A percentile compares a stretch with the other conserved stretches of the same genome.
These are phyloP conservation scores for Areca catechu DNA, from an alignment of 176 grass and related monocot species.

Conservation along the genomic window DNA sequence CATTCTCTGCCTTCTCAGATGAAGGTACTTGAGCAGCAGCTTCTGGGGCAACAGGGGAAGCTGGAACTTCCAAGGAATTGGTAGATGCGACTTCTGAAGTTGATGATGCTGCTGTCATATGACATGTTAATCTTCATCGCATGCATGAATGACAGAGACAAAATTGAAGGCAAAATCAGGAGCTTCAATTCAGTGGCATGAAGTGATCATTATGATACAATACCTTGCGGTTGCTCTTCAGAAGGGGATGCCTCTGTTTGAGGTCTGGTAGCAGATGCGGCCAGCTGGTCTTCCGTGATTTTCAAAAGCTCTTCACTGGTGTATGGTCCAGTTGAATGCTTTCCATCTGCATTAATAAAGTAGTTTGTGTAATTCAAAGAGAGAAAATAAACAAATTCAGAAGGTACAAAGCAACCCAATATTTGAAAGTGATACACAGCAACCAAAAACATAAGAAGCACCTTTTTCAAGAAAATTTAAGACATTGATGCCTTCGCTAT, in stretches of 20 bases:
- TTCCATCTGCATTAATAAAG: slow-evolving; percentile 35
- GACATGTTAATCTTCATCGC: not conserved
- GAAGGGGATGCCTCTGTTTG: slow-evolving; percentile 23
- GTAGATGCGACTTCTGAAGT: slow-evolving; percentile 18
- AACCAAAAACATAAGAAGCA: too few relatives aligned
- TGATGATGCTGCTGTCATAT: slow-evolving; percentile 18
- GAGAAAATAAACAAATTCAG: not conserved
- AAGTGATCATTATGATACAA: not conserved
- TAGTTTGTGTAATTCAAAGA: not conserved
- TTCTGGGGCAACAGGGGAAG: slow-evolving; percentile 5
- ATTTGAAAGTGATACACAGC: too few relatives aligned
- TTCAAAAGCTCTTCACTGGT: slow-evolving; percentile 81
- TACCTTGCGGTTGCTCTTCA: slow-evolving; percentile 45
- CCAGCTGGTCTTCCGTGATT: slow-evolving; percentile 74
- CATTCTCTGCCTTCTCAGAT: slow-evolving; percentile 30
- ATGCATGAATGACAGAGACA: not conserved
- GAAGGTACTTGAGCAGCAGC: slow-evolving; percentile 21
- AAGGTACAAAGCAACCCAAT: too few relatives aligned
- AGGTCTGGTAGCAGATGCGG: slow-evolving; percentile 41
- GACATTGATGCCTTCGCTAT: too few relatives aligned
- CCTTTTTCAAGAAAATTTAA: too few relatives aligned
- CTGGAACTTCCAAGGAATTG: slow-evolving; percentile 12
- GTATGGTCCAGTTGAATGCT: slow-evolving; percentile 39
- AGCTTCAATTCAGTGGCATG: not conserved
- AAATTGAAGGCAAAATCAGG: not conserved